Evolutionary conservation across 768 basidiomycete species (phyloP).

Genomic region (Pholiota microspora): DNA sequence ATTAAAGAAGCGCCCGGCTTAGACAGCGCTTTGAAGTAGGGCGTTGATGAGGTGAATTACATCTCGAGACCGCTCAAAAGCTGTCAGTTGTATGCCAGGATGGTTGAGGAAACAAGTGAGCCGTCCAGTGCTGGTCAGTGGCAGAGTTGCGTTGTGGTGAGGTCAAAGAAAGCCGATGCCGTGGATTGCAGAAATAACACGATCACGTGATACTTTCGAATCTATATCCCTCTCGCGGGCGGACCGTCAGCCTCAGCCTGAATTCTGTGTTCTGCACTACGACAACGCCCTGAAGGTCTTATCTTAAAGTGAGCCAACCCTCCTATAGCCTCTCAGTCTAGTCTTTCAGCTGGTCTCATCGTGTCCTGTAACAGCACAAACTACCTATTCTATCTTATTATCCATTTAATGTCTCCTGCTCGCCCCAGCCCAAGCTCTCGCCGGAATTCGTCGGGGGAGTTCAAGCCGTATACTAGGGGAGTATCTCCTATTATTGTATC

Average conservation of each 20-base stretch:
- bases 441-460: slow-evolving; percentile 23
- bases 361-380: slow-evolving; percentile 8
- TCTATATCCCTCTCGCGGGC: slow-evolving; percentile 7
- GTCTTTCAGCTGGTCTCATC: slow-evolving; percentile 18
- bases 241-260: slow-evolving; percentile 26
- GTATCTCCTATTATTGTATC: slow-evolving; percentile 17
- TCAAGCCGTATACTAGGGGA: slow-evolving; percentile 35
- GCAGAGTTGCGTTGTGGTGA: no score
- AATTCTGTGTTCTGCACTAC: slow-evolving; percentile 22
- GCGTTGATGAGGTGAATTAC: no score
- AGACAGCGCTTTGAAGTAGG: no score
- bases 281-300: slow-evolving; percentile 17
- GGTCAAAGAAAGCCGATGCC: not conserved
- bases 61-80: no score
- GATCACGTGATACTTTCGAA: slow-evolving; percentile 3
- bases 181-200: not conserved
- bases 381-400: slow-evolving; percentile 15
- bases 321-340: slow-evolving; percentile 13
- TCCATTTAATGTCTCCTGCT: slow-evolving; percentile 31
- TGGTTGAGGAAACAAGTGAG: not conserved
- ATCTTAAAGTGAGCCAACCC: slow-evolving; percentile 12
- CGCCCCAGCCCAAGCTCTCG: slow-evolving; percentile 23
- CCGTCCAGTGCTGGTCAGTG: no score
- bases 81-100: not conserved
- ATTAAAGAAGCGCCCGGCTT: no score